Conservation (phyloP, 495 filamentous ascomycete species). For the Physcia stellaris region DNA sequence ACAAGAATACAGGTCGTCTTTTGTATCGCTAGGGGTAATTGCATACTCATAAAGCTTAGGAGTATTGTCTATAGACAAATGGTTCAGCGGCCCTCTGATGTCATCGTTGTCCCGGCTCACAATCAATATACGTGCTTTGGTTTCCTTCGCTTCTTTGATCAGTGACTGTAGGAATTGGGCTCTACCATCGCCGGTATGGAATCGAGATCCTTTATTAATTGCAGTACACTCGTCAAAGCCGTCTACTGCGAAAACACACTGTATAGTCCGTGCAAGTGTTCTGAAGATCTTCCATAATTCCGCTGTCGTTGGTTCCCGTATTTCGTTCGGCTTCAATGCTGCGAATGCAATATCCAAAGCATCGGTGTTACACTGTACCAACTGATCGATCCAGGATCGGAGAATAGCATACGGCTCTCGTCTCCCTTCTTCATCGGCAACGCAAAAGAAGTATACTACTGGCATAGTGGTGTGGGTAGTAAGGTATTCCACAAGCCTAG, state of each 20-base stretch:
- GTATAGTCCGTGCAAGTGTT: slow-evolving; percentile 4
- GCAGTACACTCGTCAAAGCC: slow-evolving; percentile 18
- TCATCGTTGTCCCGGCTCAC: slow-evolving; percentile 14
- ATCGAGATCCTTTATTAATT: slow-evolving; percentile 7
- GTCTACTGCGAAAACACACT: slow-evolving; percentile 14
- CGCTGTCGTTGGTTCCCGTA: slow-evolving; percentile 3
- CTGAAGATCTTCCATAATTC: slow-evolving; percentile 10
- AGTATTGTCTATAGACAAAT: not conserved
- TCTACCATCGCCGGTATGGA: slow-evolving; percentile 6
- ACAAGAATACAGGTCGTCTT: slow-evolving; percentile 4
- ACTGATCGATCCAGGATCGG: slow-evolving; percentile 18
- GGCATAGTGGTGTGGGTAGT: not conserved
- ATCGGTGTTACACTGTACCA: slow-evolving; percentile 6
- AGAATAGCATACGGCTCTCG: slow-evolving; percentile 14
- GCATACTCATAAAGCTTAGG: slow-evolving; percentile 7
- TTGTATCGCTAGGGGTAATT: slow-evolving; percentile 11
- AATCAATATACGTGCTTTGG: slow-evolving; percentile 7
- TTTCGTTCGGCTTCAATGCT: slow-evolving; percentile 1
- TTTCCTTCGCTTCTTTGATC: slow-evolving; percentile 1
- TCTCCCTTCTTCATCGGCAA: slow-evolving; percentile 12
- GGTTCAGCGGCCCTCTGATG: slow-evolving; percentile 9
- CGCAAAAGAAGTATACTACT: slow-evolving; percentile 18
- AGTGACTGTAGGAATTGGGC: slow-evolving; percentile 10
- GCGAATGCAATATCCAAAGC: slow-evolving; percentile 6
- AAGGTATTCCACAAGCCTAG: slow-evolving; percentile 15